These are phyloP conservation scores for Rutidosis leptorrhynchoides DNA, from an alignment of 129 eudicot species.

Conservation along the genomic window DNA sequence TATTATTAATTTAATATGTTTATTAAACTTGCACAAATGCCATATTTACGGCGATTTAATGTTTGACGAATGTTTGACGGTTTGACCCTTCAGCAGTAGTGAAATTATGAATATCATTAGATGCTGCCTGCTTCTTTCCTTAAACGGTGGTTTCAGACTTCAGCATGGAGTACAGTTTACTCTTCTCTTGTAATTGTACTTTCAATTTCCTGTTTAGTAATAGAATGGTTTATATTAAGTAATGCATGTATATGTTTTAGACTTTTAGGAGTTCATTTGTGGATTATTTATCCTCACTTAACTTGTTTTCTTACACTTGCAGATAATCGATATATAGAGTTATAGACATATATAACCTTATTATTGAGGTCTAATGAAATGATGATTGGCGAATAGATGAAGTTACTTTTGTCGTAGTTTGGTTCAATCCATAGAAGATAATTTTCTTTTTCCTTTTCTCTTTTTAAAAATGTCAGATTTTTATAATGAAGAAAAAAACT, in stretches of 20 bases:
- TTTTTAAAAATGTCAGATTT: background rate
- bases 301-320: no score
- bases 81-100: conserved; percentile 4
- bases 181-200: background rate
- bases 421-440: background rate
- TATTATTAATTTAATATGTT: no score
- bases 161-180: background rate
- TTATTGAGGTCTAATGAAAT: no score
- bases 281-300: no score
- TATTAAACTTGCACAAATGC: no score
- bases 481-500: background rate
- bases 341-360: no score
- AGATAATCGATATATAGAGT: no score
- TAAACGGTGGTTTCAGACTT: background rate
- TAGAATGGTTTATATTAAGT: background rate
- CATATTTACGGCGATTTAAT: no score
- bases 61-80: no score
- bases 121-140: background rate
- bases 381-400: no score
- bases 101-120: background rate
- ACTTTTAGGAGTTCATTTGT: background rate
- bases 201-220: background rate
- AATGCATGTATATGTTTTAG: background rate
- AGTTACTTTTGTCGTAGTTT: no score
- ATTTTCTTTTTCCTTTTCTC: background rate